These are phyloP conservation scores for Brasilioporus rufonigricans DNA, from an alignment of 768 basidiomycete genomes.

Conservation along the genomic window DNA sequence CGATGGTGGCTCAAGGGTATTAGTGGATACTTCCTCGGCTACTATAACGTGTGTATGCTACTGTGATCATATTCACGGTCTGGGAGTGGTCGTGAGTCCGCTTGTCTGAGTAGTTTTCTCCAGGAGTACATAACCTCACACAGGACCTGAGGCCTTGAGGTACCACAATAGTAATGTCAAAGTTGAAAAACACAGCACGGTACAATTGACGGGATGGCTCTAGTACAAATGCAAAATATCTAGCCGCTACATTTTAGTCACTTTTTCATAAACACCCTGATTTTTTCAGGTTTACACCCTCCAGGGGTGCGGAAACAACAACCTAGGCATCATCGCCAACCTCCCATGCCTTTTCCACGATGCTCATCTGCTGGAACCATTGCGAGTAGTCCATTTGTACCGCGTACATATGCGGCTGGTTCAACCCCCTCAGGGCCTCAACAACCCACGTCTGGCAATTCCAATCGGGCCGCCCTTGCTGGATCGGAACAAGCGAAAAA, in stretches of 20 bases:
- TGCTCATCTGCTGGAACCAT: constrained; percentile 13
- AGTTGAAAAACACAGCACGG: neutral
- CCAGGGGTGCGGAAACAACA: neutral
- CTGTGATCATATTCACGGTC: no score
- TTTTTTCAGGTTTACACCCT: neutral
- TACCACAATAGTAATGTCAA: neutral
- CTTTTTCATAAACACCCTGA: no score
- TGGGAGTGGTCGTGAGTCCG: no score
- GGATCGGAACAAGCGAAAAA: constrained; percentile 10
- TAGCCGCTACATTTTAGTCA: no score
- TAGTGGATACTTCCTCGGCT: no score
- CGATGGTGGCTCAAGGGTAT: no score
- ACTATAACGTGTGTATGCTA: no score
- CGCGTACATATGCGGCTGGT: constrained; percentile 10
- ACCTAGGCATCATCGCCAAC: constrained; percentile 15
- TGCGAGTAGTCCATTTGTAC: constrained; percentile 14
- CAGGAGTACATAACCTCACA: no score
- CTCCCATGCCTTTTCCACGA: constrained; percentile 17
- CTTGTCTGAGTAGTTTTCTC: no score
- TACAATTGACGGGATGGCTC: no score
- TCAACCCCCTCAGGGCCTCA: constrained; percentile 16
- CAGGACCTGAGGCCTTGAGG: no score
- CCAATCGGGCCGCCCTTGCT: neutral
- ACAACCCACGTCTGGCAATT: constrained; percentile 21
- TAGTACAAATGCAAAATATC: no score